Base-by-base conservation (phyloP, 257 asterid species). In the Solanum sparsipilum region DNA sequence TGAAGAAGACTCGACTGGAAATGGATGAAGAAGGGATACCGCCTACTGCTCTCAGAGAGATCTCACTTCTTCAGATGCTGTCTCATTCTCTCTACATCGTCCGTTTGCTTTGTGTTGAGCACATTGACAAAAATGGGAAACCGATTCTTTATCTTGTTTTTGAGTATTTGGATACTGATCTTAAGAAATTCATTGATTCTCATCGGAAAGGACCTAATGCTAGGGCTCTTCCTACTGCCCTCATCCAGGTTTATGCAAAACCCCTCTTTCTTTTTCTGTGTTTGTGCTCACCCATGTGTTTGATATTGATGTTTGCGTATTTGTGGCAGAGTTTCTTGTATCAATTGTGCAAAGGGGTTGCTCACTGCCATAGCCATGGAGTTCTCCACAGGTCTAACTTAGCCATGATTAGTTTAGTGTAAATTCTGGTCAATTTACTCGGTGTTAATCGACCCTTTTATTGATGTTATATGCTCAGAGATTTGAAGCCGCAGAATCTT, bases 1-100 rank as follows among this genome's bases (percentile, higher is more conserved):
- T 97, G 35, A 97, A 97, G 94, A 97, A 97, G 88, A 96, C 99
- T 52, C 98, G 98, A 2, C 97, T 97, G 4, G 99, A 97, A 75
- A 97, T 95, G 98, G 99, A 97, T 76, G 99, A 97, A 87, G 99
- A 97, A 39, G 99, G 99, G 2, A 92, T 97, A 12, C 99, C 99
- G 0, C 99, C 98, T 13, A 95, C 99, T 35, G 98, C 99, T 31
- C 94, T 97, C 41, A 93, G 99, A 5, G 99, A 97, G 92, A 93
- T 97, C 39, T 96, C 99, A 0, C 97, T 97, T 79, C 98, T 97
- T 48, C 98, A 97, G 91, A 97, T 97, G 99, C 98, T 97, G 23
- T 97, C 99, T n/a, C 94, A 93, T 32, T 95, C 98, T 0, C 93
- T 97, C 25, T 97, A 97, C 88, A 94, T 97, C 27, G 98, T 97